Conservation (phyloP, 129 eudicot species). For the Flaveria brownii region DNA sequence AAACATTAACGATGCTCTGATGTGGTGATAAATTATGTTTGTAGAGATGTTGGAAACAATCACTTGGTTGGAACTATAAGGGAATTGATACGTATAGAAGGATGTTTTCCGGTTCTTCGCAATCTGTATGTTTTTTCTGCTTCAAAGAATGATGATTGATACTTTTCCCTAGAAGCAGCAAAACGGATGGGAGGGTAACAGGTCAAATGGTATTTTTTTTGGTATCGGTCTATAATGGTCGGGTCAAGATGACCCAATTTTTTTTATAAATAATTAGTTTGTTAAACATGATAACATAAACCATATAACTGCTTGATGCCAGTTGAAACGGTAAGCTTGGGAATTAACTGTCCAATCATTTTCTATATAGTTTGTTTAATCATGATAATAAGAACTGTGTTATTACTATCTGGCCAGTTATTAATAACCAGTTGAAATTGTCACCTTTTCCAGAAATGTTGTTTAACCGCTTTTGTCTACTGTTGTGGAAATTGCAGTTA, state of each 20-base stretch:
- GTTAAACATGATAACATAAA: not conserved
- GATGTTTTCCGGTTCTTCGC: slow-evolving; percentile 88
- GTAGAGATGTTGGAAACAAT: slow-evolving; percentile 92
- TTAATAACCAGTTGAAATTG: not conserved
- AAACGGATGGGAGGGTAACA: not conserved
- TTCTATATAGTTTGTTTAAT: not conserved
- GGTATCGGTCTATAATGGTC: slow-evolving; percentile 1
- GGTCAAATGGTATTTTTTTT: not conserved
- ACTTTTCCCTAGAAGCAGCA: slow-evolving; percentile 7
- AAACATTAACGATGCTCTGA: slow-evolving; percentile 14
- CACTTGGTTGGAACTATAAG: slow-evolving; percentile 95
- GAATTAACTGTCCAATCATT: not conserved
- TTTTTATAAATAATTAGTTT: not conserved
- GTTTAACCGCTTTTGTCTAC: slow-evolving; percentile 12
- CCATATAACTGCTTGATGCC: not conserved
- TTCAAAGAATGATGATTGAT: not conserved
- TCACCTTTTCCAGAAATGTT: slow-evolving; percentile 13
- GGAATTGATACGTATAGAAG: slow-evolving; percentile 91
- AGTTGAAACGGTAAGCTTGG: not conserved
- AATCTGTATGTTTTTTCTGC: slow-evolving; percentile 66
- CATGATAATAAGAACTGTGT: not conserved
- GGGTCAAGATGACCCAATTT: not conserved
- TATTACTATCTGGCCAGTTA: not conserved
- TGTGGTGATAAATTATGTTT: not conserved
- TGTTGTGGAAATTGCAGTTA: slow-evolving; percentile 47